A percentile compares a stretch with the other conserved stretches of the same genome.
Evolutionary conservation across 2,329 filamentous ascomycete species (phyloP).

Genomic region (Gaeumannomyces tritici): DNA sequence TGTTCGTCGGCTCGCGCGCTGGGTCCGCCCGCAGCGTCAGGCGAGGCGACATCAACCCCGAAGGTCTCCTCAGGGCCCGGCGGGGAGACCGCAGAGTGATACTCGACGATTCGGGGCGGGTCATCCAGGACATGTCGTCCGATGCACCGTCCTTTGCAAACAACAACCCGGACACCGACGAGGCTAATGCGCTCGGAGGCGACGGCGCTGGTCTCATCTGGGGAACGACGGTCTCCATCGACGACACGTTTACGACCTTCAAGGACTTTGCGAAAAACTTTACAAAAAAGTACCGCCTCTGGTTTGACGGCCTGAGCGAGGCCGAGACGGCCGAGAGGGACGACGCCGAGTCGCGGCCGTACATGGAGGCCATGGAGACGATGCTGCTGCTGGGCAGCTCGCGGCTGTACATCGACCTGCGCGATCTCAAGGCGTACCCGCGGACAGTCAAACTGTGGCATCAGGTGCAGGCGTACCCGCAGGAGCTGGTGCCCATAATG

Average conservation of each 20-base stretch:
- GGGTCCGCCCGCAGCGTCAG: slow-evolving; percentile 45
- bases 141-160: slow-evolving; percentile 53
- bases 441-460: slow-evolving; percentile 91
- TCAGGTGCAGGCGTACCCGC: slow-evolving; percentile 86
- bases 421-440: slow-evolving; percentile 86
- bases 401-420: slow-evolving; percentile 78
- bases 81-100: slow-evolving; percentile 44
- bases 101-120: slow-evolving; percentile 48
- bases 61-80: slow-evolving; percentile 51
- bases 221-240: slow-evolving; percentile 94
- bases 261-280: slow-evolving; percentile 91
- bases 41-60: slow-evolving; percentile 81
- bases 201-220: slow-evolving; percentile 78
- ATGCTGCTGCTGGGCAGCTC: slow-evolving; percentile 83
- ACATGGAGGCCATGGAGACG: slow-evolving; percentile 75
- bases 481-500: slow-evolving; percentile 94
- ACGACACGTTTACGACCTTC: slow-evolving; percentile 78
- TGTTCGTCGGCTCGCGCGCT: slow-evolving; percentile 66
- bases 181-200: slow-evolving; percentile 80
- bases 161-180: slow-evolving; percentile 74
- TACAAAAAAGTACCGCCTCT: slow-evolving; percentile 87
- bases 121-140: slow-evolving; percentile 46
- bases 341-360: slow-evolving; percentile 69
- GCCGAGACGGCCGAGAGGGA: slow-evolving; percentile 62
- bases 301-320: slow-evolving; percentile 73